Evolutionary conservation across 2,329 filamentous ascomycete species (phyloP).

Genomic region (Rasamsonia emersonii): DNA sequence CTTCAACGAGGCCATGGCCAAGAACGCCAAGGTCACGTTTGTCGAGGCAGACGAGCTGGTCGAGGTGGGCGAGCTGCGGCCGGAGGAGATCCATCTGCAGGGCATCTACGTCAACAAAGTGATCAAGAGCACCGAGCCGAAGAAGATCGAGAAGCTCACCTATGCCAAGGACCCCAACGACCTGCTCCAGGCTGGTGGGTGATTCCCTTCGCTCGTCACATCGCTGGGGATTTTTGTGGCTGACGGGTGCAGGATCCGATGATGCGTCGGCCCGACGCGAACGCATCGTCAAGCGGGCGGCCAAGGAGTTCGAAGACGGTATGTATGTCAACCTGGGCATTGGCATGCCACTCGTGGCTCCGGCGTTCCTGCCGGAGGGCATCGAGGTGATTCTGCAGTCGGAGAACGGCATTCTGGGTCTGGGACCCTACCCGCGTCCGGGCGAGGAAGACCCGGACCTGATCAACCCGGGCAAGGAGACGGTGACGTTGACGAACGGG

Average conservation of each 20-base stretch:
- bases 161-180: slow-evolving; percentile 58
- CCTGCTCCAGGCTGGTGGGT: slow-evolving; percentile 39
- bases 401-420: slow-evolving; percentile 78
- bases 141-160: slow-evolving; percentile 71
- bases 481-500: slow-evolving; percentile 67
- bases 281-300: slow-evolving; percentile 65
- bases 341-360: slow-evolving; percentile 73
- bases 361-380: slow-evolving; percentile 60
- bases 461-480: slow-evolving; percentile 84
- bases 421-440: slow-evolving; percentile 66
- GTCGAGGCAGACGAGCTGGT: slow-evolving; percentile 84
- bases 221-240: too few relatives aligned
- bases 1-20: slow-evolving; percentile 69
- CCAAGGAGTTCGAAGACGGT: slow-evolving; percentile 59
- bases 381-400: slow-evolving; percentile 74
- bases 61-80: slow-evolving; percentile 60
- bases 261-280: slow-evolving; percentile 65
- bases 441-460: slow-evolving; percentile 66
- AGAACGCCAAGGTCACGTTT: slow-evolving; percentile 69
- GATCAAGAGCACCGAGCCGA: slow-evolving; percentile 61
- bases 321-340: slow-evolving; percentile 60
- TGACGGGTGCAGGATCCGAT: slow-evolving; percentile 31
- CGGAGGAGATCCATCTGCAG: slow-evolving; percentile 67
- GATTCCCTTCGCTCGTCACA: slow-evolving; percentile 17
- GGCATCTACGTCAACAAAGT: slow-evolving; percentile 82